These are phyloP conservation scores for Fusarium verrucosum DNA, from an alignment of 2,329 filamentous ascomycete species.

Conservation along the genomic window DNA sequence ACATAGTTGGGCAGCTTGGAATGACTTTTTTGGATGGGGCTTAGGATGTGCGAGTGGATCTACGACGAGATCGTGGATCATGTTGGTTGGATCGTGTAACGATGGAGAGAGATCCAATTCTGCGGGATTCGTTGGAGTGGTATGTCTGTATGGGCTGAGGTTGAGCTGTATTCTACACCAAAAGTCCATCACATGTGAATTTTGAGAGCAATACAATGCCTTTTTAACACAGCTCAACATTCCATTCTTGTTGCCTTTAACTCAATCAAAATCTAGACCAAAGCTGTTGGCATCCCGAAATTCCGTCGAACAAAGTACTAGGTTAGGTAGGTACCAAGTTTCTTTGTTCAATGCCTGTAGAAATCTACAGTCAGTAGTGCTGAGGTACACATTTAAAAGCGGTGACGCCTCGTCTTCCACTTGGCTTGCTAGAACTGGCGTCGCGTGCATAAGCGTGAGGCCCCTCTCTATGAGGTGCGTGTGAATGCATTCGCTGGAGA, in stretches of 20 bases:
- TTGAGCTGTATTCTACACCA: neutral
- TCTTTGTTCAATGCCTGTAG: no score
- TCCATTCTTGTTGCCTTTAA: neutral
- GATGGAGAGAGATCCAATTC: slow-evolving; percentile 21
- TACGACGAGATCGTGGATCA: slow-evolving; percentile 33
- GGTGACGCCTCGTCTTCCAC: slow-evolving; percentile 37
- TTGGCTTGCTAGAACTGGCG: slow-evolving; percentile 41
- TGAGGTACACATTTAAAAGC: slow-evolving; percentile 32
- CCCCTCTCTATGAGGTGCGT: slow-evolving; percentile 5
- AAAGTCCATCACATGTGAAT: neutral
- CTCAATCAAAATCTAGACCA: neutral
- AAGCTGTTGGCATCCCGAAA: neutral
- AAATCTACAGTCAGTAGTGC: neutral
- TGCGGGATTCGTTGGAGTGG: neutral
- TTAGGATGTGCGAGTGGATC: slow-evolving; percentile 28
- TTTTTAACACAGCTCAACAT: neutral
- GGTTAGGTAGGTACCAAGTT: no score
- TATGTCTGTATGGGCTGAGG: slow-evolving; percentile 7
- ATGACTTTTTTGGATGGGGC: slow-evolving; percentile 17
- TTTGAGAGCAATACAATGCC: neutral
- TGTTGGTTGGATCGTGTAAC: slow-evolving; percentile 34
- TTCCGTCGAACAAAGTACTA: neutral
- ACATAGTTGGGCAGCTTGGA: slow-evolving; percentile 20
- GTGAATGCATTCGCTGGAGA: neutral
- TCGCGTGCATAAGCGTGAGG: slow-evolving; percentile 45